Percentiles rank a stretch among this genome's conserved stretches.
These are phyloP conservation scores for Nannizziopsis arthrosporioides DNA, from an alignment of 2,329 filamentous ascomycete species.

Conservation along the genomic window DNA sequence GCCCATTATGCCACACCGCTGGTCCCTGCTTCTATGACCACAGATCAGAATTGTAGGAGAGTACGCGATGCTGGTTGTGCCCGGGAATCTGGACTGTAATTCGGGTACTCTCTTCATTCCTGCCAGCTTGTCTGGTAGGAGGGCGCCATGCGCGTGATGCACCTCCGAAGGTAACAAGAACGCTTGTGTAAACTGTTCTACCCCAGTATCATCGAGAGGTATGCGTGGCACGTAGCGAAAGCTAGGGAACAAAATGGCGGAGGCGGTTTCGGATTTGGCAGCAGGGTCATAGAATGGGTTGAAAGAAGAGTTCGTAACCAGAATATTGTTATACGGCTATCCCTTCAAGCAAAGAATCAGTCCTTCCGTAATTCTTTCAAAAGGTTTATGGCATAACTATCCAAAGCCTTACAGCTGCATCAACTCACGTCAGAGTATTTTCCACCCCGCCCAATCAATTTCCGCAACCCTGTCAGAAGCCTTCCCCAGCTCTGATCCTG, in stretches of 20 bases:
- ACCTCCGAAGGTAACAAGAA: conserved; percentile 30
- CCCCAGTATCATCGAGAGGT: conserved; percentile 47
- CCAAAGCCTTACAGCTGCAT: not conserved
- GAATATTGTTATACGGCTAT: conserved; percentile 73
- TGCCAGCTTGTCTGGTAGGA: conserved; percentile 22
- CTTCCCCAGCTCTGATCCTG: conserved; percentile 35
- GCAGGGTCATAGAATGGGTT: conserved; percentile 36
- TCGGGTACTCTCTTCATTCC: conserved; percentile 40
- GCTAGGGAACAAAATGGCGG: conserved; percentile 66
- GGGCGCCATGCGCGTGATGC: conserved; percentile 24
- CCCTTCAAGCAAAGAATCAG: conserved; percentile 7
- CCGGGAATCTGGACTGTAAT: conserved; percentile 41
- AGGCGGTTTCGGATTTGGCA: conserved; percentile 27
- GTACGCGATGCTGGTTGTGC: conserved; percentile 52
- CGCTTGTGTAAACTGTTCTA: conserved; percentile 37
- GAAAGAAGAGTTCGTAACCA: conserved; percentile 67
- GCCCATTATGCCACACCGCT: conserved; percentile 68
- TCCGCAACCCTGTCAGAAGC: conserved; percentile 56
- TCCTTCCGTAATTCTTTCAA: not conserved
- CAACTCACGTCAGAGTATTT: conserved; percentile 52
- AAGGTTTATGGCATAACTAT: not conserved
- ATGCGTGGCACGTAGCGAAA: conserved; percentile 71
- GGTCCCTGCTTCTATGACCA: conserved; percentile 71
- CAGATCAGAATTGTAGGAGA: conserved; percentile 61
- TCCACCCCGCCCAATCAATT: conserved; percentile 53